Base-by-base conservation (phyloP, 768 basidiomycete species). In the Hemileccinum impolitum region DNA sequence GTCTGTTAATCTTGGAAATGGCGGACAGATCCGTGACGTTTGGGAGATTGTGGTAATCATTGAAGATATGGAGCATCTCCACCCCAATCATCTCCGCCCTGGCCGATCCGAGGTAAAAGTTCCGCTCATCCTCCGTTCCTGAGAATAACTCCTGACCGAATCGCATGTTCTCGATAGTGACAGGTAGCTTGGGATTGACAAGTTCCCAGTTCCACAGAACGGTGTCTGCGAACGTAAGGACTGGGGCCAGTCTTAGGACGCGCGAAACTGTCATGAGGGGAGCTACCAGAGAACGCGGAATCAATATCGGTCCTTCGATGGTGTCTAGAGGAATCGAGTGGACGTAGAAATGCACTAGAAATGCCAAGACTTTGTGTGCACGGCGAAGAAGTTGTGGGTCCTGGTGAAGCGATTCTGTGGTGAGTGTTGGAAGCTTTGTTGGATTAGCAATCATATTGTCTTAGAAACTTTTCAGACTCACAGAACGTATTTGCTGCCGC, bases 211-310 rank as follows among this genome's bases (percentile, higher is more conserved):
- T 96, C 91, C 92, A 99, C 1, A 98, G 77, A 13, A 99, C 94
- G 15, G 90, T 93, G 64, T 96, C 95, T 23, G 94, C 90, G 63
- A 93, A 99, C 0, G 94, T 99, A 55, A 97, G 75, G 53, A 99
- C 81, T 4, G 95, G 95, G 6, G 94, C 93, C n/a, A 94, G 84
- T 44, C 82, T 83, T 36, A 99, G 77, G 44, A 77, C 68, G 10
- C 76, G 76, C 13, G 92, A 95, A 40, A 95, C 82, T 15, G 76
- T 61, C 25, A 90, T 78, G 25, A 96, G 75, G 0, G 95, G 94
- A 19, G 89, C 67, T 1, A 90, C 78, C 35, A 99, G 73, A 10
- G 85, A 77, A 51, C 79, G 75, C 3, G 95, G 95, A 30, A 99
- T 80, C 43, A 76, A 60, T 35, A 82, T 68, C 1, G 81, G 65